phyloP scores from a whole-genome alignment of 2,329 filamentous ascomycete species.

The Alternaria triticina region DNA sequence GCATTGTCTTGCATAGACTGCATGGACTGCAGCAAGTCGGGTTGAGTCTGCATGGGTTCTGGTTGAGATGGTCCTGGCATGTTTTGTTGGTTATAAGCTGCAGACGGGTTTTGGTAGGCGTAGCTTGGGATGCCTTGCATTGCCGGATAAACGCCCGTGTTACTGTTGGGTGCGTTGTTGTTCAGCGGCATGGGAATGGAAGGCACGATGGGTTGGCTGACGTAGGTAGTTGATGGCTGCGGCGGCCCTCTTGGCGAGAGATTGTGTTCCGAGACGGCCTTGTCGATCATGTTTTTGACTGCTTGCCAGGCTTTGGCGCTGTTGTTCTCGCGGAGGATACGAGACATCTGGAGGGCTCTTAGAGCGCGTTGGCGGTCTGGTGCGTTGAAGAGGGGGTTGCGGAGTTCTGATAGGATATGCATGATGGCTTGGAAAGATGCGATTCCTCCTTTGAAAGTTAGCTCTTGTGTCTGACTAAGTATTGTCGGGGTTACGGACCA shows the following conservation, averaged over 20 bases:
- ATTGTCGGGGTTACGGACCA: conserved; percentile 19
- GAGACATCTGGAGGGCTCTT: conserved; percentile 41
- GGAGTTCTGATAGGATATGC: conserved; percentile 49
- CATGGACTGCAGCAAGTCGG: conserved; percentile 15
- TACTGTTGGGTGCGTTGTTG: conserved; percentile 15
- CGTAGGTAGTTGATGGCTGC: conserved; percentile 23
- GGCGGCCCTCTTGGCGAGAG: conserved; percentile 21
- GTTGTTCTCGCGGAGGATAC: conserved; percentile 42
- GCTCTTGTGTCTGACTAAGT: neutral
- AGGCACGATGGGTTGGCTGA: conserved; percentile 10
- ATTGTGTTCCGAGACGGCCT: conserved; percentile 36
- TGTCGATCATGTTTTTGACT: conserved; percentile 49
- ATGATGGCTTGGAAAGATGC: conserved; percentile 48
- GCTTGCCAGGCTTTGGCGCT: conserved; percentile 46
- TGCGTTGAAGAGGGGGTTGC: conserved; percentile 44
- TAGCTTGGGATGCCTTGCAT: conserved; percentile 25
- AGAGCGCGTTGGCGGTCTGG: conserved; percentile 46
- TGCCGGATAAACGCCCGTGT: conserved; percentile 20
- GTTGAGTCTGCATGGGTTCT: conserved; percentile 9
- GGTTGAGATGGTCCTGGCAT: conserved; percentile 7
- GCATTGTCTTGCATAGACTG: conserved; percentile 20
- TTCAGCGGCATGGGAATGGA: conserved; percentile 11
- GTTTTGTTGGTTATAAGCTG: conserved; percentile 7
- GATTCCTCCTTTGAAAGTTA: conserved; percentile 33
- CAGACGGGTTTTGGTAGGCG: conserved; percentile 11